phyloP scores from a whole-genome alignment of 768 basidiomycete species.

The Mycena sanguinolenta region DNA sequence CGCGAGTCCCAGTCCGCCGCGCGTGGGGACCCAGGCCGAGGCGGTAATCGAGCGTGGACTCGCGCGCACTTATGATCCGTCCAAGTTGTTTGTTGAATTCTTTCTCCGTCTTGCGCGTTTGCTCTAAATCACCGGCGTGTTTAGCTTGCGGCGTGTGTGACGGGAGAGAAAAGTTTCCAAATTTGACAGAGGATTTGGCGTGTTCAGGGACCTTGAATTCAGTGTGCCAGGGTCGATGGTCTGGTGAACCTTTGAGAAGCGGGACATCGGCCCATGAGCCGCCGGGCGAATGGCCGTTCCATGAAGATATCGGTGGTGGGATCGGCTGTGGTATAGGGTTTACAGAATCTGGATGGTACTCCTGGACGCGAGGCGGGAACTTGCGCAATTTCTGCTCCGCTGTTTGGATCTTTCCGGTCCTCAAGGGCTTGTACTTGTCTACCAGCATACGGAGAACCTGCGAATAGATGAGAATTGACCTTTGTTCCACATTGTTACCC shows the following conservation, averaged over 20 bases:
- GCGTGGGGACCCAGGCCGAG: slow-evolving; percentile 61
- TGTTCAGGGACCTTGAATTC: slow-evolving; percentile 74
- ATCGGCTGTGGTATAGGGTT: slow-evolving; percentile 18
- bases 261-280: slow-evolving; percentile 65
- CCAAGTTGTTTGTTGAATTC: slow-evolving; percentile 69
- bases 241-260: slow-evolving; percentile 66
- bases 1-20: slow-evolving; percentile 40
- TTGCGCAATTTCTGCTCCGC: slow-evolving; percentile 78
- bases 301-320: slow-evolving; percentile 9
- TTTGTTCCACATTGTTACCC: background rate
- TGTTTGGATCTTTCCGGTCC: slow-evolving; percentile 67
- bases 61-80: slow-evolving; percentile 72
- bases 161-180: slow-evolving; percentile 59
- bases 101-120: slow-evolving; percentile 57
- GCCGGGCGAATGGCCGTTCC: slow-evolving; percentile 31
- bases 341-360: slow-evolving; percentile 38
- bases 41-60: slow-evolving; percentile 83
- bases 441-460: slow-evolving; percentile 85
- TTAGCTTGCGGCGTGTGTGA: slow-evolving; percentile 36
- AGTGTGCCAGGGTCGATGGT: slow-evolving; percentile 79
- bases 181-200: slow-evolving; percentile 63
- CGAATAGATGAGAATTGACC: background rate
- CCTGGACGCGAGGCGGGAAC: slow-evolving; percentile 56
- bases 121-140: slow-evolving; percentile 46
- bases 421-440: slow-evolving; percentile 87